Percentiles rank a stretch among this genome's conserved stretches.
phyloP scores from a whole-genome alignment of 2,329 filamentous ascomycete species.

The Colletotrichum coccodes region DNA sequence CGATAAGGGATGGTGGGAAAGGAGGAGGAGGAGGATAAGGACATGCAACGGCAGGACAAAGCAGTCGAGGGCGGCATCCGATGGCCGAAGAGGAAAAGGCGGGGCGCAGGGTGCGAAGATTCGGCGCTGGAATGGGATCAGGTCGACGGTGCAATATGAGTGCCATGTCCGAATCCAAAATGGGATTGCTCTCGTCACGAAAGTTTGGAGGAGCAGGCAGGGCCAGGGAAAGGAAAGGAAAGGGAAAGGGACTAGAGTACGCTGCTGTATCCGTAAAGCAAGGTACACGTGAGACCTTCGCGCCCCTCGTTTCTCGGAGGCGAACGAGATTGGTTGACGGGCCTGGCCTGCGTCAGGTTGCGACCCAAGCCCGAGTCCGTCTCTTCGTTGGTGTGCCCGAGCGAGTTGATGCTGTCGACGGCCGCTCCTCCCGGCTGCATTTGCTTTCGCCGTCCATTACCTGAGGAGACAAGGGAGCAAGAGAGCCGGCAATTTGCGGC shows the following conservation, averaged over 20 bases:
- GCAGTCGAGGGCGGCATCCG: conserved; percentile 16
- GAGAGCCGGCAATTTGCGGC: conserved; percentile 3
- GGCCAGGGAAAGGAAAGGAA: neutral
- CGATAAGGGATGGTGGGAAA: neutral
- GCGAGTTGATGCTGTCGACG: conserved; percentile 13
- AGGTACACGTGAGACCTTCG: conserved; percentile 32
- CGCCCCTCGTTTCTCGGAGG: conserved; percentile 21
- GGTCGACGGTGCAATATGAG: conserved; percentile 6
- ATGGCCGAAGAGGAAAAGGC: conserved; percentile 17
- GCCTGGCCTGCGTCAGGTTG: conserved; percentile 30
- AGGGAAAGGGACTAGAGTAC: neutral
- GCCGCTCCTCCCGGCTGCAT: conserved; percentile 13
- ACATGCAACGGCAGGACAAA: neutral
- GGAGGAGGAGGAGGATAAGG: neutral
- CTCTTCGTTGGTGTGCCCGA: conserved; percentile 29
- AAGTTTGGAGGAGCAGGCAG: neutral
- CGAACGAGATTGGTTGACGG: conserved; percentile 25
- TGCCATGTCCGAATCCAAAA: conserved; percentile 27
- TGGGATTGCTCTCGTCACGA: conserved; percentile 10
- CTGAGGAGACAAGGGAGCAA: neutral
- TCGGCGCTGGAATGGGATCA: conserved; percentile 26
- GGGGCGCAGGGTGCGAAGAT: conserved; percentile 26
- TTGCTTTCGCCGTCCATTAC: conserved; percentile 1
- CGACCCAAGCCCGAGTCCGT: conserved; percentile 30
- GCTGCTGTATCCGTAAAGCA: conserved; percentile 17